Evolutionary conservation across 1,139 yeast species (phyloP), one percentile per base, ranked within the genome.

Genomic region (Hyphopichia fennica): DNA sequence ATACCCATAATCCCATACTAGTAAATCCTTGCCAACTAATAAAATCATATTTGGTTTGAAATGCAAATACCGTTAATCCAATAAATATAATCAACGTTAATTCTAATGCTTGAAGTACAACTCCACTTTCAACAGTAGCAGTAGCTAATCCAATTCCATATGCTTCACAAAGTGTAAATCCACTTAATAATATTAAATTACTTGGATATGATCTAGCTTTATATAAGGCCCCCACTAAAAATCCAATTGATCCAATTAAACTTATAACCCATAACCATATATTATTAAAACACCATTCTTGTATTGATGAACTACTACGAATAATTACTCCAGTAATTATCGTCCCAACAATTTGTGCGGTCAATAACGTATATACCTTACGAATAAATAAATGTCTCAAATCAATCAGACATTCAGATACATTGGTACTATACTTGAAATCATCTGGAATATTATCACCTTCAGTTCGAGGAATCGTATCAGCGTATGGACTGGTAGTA

Each of bases 1-100:
- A 68, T 2, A 79, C 77, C 80, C 89, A 84, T 29, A 89, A 60
- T 2, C 77, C 79, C 58, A 79, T 73, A 32, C 81, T 79, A 42
- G 83, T 67, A 35, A 74, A 75, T 15, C 89, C 85, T 46, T 82
- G 81, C 84, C 90, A 84, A 44, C 85, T 75, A 11, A 84, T 78
- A 57, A 86, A 82, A 59, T 88, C 95, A 56, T 87, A 87, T 57
- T 80, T 83, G n/a, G 91, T 78, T 60, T 89, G 96, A 62, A 85
- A 70, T 3, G 96, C 93, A 63, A 88, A 84, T 20, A 81, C 40
- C 0, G 96, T 83, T 45, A 89, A 79, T 0, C 95, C 96, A 23
- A 81, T 63, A 48, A 89, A 89, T 6, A 89, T 77, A 14, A 86
- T 65, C 22, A 79, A 62, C 0, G 96, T 89, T 43, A 89, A 72